These are phyloP conservation scores for Euphrasia confusa DNA, from an alignment of 257 asterid species.

Conservation along the genomic window DNA sequence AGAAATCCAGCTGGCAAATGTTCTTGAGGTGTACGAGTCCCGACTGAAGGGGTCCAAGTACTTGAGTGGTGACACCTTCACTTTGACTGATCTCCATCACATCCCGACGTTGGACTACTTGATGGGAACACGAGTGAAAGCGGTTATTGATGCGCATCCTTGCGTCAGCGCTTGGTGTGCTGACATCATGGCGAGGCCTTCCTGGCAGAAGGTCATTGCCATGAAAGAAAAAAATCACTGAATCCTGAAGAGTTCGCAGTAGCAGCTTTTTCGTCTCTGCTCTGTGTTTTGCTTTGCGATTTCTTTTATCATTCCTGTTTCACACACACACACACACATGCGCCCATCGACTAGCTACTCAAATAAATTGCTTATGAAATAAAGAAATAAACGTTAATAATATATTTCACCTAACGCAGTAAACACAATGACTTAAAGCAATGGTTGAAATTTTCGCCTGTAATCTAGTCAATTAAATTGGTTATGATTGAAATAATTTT, in stretches of 20 bases:
- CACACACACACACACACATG: background rate
- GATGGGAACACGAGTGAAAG: constrained; percentile 32
- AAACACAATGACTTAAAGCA: too few relatives aligned
- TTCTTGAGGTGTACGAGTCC: constrained; percentile 48
- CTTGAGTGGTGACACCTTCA: constrained; percentile 42
- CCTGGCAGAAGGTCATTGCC: constrained; percentile 39
- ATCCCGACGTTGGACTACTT: constrained; percentile 32
- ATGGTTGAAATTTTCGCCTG: too few relatives aligned
- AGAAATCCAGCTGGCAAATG: constrained; percentile 27
- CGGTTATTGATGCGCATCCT: constrained; percentile 31
- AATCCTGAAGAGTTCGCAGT: constrained; percentile 1
- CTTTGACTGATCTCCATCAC: constrained; percentile 49
- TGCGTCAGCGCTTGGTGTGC: constrained; percentile 38
- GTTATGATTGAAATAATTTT: background rate
- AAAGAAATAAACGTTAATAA: too few relatives aligned
- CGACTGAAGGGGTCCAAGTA: constrained; percentile 37
- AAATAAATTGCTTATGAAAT: too few relatives aligned
- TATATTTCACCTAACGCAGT: too few relatives aligned
- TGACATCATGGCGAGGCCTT: constrained; percentile 43
- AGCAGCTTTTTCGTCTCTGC: background rate
- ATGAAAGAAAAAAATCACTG: background rate
- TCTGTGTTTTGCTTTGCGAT: background rate
- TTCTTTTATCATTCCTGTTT: background rate
- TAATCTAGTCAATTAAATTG: too few relatives aligned
- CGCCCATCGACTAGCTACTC: too few relatives aligned